A percentile compares a stretch with the other conserved stretches of the same genome.
Evolutionary conservation across 768 basidiomycete species (phyloP).

Genomic region (Calocybe gangraenosa): DNA sequence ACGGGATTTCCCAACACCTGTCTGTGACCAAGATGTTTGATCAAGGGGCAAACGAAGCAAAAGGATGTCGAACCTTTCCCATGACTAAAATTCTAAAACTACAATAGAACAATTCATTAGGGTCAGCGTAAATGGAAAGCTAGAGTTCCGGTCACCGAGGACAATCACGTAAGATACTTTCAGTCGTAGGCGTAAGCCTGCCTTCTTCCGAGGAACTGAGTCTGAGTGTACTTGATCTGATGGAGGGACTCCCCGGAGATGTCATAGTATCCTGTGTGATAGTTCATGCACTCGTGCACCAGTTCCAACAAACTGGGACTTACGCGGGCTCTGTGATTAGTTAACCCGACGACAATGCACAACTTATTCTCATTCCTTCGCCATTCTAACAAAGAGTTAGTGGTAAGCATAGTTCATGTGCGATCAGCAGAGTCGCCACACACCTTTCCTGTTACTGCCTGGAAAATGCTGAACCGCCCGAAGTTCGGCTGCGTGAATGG

Average conservation of each 20-base stretch:
- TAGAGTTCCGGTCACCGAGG: conserved; percentile 8
- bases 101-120: neutral
- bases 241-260: no score
- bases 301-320: neutral
- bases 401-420: neutral
- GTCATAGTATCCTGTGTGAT: neutral
- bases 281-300: neutral
- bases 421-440: neutral
- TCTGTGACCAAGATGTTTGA: conserved; percentile 8
- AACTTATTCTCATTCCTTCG: conserved; percentile 2
- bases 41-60: neutral
- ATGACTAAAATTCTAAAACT: conserved; percentile 24
- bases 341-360: conserved; percentile 2
- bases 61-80: conserved; percentile 18
- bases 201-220: neutral
- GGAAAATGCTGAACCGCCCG: neutral
- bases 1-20: conserved; percentile 26
- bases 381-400: conserved; percentile 5
- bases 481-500: neutral
- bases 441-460: neutral
- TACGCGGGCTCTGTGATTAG: conserved; percentile 2
- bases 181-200: conserved; percentile 10
- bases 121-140: neutral
- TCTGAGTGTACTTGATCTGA: no score
- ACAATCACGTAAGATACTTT: conserved; percentile 14